phyloP scores from a whole-genome alignment of 371 early-diverging fungal species.

The Mortierella sp. region DNA sequence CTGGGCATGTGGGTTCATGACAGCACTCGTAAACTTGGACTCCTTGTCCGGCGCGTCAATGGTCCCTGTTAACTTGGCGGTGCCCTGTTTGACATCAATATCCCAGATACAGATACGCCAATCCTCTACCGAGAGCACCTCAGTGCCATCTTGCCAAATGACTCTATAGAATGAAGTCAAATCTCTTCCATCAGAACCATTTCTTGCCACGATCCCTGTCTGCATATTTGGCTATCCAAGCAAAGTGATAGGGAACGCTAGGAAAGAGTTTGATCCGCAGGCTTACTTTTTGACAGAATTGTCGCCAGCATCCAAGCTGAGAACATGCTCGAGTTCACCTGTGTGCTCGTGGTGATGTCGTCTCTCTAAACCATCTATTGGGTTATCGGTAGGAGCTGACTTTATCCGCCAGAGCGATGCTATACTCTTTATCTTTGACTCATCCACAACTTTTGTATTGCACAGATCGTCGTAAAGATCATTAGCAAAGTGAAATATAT shows the following conservation, averaged over 20 bases:
- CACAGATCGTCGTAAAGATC: slow-evolving; percentile 36
- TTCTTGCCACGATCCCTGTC: too few relatives aligned
- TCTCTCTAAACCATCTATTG: slow-evolving; percentile 28
- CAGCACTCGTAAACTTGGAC: slow-evolving; percentile 63
- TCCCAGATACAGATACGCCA: slow-evolving; percentile 51
- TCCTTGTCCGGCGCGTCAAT: slow-evolving; percentile 33
- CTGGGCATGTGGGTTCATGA: slow-evolving; percentile 79
- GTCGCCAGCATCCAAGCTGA: slow-evolving; percentile 42
- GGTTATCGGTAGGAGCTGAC: slow-evolving; percentile 10
- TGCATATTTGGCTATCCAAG: too few relatives aligned
- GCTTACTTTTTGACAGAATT: slow-evolving; percentile 47
- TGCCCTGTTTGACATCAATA: slow-evolving; percentile 43
- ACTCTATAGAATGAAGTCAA: slow-evolving; percentile 11
- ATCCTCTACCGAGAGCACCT: slow-evolving; percentile 51
- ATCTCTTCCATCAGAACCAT: too few relatives aligned
- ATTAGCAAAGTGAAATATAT: slow-evolving; percentile 28
- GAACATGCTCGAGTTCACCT: slow-evolving; percentile 46
- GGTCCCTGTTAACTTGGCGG: slow-evolving; percentile 39
- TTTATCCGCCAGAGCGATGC: slow-evolving; percentile 52
- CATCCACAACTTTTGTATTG: slow-evolving; percentile 31
- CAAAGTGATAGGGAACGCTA: too few relatives aligned
- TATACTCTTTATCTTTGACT: slow-evolving; percentile 40
- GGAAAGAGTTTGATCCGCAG: too few relatives aligned
- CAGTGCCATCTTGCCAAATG: slow-evolving; percentile 50
- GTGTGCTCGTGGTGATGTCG: slow-evolving; percentile 33